Evolutionary conservation across 1,139 yeast genomes (phyloP), one percentile per base, ranked within the genome.

Genomic region (Lodderomyces theae): DNA sequence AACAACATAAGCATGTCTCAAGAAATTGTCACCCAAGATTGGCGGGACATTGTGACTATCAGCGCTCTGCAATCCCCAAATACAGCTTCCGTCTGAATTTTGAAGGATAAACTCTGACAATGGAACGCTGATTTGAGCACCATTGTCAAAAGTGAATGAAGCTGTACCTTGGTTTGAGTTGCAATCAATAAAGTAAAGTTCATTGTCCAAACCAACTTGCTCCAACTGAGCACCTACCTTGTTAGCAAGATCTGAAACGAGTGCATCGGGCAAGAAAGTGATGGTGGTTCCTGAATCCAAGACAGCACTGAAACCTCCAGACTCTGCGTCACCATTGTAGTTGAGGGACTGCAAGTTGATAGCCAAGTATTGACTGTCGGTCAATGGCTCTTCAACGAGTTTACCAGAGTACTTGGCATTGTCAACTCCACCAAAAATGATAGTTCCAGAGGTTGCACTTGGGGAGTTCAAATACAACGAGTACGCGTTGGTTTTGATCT

Each of bases 401-500:
- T 43, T 39, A 9, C 63, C 65, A 5, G 44, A 19, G 42, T 54
- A 60, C 47, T 63, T 63, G 25, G 56, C 60, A 29, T 48, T 46
- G 41, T 63, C 68, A 33, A 55, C 49, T 13, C 64, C 68, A 5
- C 67, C 68, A 43, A 63, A 63, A 19, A 63, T 45, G 24, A 62
- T 38, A 1, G 56, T 41, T 2, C 67, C 66, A 12, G 49, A 17
- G 17, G 49, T 21, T 22, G 67, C 56, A 12, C 51, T 52, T 7
- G 37, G 34, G 2, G 53, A 45, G 35, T 52, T 50, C 49, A 69
- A 60, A 51, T 58, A 68, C 41, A 69, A 54, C 4, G 71, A 64
- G 52, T 64, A 69, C 16, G 68, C 63, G 33, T 50, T 51, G 42
- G 72, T 72, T 23, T 68, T 45, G 45, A 80, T 82, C 9, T 68